Conservation (phyloP, 495 filamentous ascomycete genomes). For the Hypoxylon lenormandii region DNA sequence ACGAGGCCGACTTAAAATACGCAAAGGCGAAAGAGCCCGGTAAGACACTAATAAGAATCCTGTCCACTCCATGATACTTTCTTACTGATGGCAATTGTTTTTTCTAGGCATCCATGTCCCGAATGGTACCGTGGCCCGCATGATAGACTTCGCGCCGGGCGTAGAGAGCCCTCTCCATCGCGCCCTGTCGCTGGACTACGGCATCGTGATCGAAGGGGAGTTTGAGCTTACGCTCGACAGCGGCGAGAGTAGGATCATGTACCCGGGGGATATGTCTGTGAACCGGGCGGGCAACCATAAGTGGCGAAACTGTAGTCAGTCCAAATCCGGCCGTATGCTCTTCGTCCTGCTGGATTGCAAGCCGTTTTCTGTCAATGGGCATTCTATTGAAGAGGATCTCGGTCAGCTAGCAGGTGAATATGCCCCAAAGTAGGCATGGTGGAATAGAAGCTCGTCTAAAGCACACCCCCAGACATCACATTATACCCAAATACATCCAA, state of each 20-base stretch:
- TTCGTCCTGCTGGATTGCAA: not conserved
- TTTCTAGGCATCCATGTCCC: conserved; percentile 44
- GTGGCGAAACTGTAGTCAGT: not conserved
- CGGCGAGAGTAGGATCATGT: conserved; percentile 62
- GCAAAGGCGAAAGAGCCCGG: conserved; percentile 40
- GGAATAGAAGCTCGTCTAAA: too few relatives aligned
- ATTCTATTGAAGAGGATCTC: not conserved
- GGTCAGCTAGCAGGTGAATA: not conserved
- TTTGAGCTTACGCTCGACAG: conserved; percentile 64
- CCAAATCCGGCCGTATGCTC: not conserved
- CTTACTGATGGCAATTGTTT: conserved; percentile 35
- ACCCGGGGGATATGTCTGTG: conserved; percentile 56
- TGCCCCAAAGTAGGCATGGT: too few relatives aligned
- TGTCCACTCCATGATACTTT: not conserved
- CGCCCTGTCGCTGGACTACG: conserved; percentile 70
- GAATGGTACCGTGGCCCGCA: conserved; percentile 65
- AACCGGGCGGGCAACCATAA: not conserved
- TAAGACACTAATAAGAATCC: not conserved
- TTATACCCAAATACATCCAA: too few relatives aligned
- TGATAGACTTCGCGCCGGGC: conserved; percentile 69
- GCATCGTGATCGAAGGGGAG: conserved; percentile 69
- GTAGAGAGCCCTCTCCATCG: conserved; percentile 65
- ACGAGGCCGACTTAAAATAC: conserved; percentile 55
- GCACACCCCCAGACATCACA: too few relatives aligned
- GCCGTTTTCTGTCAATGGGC: not conserved